Evolutionary conservation across 176 grass and related monocot genomes (phyloP), one percentile per base, ranked within the genome.

Genomic region (Juncus inflexus): DNA sequence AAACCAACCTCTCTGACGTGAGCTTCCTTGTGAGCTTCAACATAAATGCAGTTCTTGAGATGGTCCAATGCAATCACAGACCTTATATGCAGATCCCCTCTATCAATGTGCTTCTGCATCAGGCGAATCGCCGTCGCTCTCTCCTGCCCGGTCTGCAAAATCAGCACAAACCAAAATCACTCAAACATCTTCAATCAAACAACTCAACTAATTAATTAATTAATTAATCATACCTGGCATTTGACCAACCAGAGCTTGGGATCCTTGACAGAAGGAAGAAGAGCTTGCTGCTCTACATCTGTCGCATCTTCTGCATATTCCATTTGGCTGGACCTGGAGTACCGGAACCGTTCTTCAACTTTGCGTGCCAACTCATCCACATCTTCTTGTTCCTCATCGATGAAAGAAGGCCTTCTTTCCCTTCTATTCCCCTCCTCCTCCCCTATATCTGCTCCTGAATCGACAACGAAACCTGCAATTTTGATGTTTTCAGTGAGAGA

Each of bases 231-330:
- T 83, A 99, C 95, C 58, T 82, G 85, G 14, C 95, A 99, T 90
- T 99, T 99, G 15, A 99, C 95, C 95, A 99, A 92, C 95, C 95
- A 99, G 4, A 99, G 79, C 69, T 99, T 99, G 55, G 95, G 95
- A 72, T 99, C 95, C 81, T 99, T 99, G 47, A 99, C 95, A 5
- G 95, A 94, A 9, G 95, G 95, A 67, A 99, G 83, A 16, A 99
- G 76, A 66, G 95, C 89, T 81, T 99, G 95, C 65, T 99, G 95
- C 35, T 99, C 95, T 8, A 99, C 95, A 35, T 99, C 89, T 47
- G 89, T 90, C 43, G 95, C 89, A 82, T 99, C 89, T 55, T 99
- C 89, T 4, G 75, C 72, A 70, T 90, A 99, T 52, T 99, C 95
- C 50, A 90, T 68, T 66, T 90, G 95, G 68, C 77, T 80, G 62